These are phyloP conservation scores for Artemisia tridentata DNA, from an alignment of 129 eudicot species.

Conservation along the genomic window DNA sequence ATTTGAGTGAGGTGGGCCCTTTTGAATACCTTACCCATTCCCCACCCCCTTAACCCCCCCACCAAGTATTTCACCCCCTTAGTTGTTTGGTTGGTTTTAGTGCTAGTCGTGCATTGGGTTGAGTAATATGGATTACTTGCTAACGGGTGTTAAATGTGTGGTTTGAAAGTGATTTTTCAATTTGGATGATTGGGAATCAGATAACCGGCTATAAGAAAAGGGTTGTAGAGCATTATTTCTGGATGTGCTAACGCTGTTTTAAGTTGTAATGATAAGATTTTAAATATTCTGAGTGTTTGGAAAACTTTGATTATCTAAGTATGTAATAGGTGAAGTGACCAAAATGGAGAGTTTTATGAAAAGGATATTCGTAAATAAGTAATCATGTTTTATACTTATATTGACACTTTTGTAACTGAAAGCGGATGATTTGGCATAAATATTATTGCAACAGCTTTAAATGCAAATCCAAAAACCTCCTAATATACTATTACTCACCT, in stretches of 20 bases:
- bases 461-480: too few species aligned
- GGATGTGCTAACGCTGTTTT: background rate
- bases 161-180: background rate
- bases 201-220: background rate
- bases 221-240: background rate
- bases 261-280: background rate
- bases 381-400: too few species aligned
- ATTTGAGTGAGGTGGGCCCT: too few species aligned
- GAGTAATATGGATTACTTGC: background rate
- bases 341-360: background rate
- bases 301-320: background rate
- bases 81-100: background rate
- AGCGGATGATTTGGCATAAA: too few species aligned
- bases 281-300: background rate
- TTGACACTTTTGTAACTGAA: too few species aligned
- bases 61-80: too few species aligned
- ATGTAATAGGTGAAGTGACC: background rate
- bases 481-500: background rate
- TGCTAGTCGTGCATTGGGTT: slow-evolving; percentile 11
- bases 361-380: background rate
- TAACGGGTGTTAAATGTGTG: background rate
- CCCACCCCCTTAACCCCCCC: too few species aligned
- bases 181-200: background rate
- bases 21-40: too few species aligned
- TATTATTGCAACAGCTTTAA: too few species aligned